Evolutionary conservation across 1,139 yeast species (phyloP).

Genomic region (Hyphopichia pseudoburtonii): DNA sequence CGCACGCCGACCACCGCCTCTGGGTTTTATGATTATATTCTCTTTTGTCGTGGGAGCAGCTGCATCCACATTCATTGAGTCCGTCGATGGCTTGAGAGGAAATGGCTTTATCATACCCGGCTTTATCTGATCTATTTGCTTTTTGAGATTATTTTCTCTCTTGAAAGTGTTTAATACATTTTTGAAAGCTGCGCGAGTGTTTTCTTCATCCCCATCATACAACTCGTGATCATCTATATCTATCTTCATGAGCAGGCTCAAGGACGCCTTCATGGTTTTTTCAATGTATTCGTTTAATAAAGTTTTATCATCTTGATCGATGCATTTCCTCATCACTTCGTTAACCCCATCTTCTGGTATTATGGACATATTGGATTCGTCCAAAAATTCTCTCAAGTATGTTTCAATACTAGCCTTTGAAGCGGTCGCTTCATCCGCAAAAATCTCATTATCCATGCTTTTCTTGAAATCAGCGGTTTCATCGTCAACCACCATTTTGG

Average conservation of each 20-base stretch:
- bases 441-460: constrained; percentile 11
- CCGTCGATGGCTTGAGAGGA: too few species aligned
- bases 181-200: constrained; percentile 30
- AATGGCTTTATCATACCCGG: too few species aligned
- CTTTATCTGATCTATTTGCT: constrained; percentile 4
- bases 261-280: constrained; percentile 61
- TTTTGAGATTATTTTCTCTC: constrained; percentile 11
- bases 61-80: too few species aligned
- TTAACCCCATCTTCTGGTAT: constrained; percentile 78
- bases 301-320: constrained; percentile 80
- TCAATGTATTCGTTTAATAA: constrained; percentile 71
- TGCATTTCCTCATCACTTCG: constrained; percentile 67
- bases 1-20: not conserved
- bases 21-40: too few species aligned
- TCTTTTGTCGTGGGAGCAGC: too few species aligned
- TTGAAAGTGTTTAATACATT: constrained; percentile 26
- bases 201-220: constrained; percentile 28
- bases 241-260: constrained; percentile 52
- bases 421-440: constrained; percentile 17
- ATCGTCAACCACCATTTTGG: not conserved
- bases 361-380: constrained; percentile 62
- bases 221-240: constrained; percentile 35
- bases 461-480: constrained; percentile 16
- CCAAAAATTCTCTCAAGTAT: constrained; percentile 60
- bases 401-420: constrained; percentile 55